Base-by-base conservation (phyloP, 2,329 filamentous ascomycete genomes). In the Fusarium tuaranense region DNA sequence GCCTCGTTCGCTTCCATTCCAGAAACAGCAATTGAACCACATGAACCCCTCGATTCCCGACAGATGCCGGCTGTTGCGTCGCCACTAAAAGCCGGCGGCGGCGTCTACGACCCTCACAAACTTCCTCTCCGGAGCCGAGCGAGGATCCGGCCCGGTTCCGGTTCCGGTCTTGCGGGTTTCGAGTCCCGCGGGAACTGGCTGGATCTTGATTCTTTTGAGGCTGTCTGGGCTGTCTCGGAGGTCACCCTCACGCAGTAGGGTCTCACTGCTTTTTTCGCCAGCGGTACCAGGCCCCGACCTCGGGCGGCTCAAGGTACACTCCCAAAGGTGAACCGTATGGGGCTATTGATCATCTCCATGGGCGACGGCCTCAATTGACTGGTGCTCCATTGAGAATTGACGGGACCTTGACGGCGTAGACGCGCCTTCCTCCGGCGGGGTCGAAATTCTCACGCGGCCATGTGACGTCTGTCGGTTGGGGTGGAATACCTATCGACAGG, bases 101-200 rank as follows among this genome's bases (percentile, higher is more conserved):
- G 65, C 65, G 70, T 27, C 16, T 10, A 25, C 16, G 18, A 34
- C 27, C 7, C 7, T 59, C 51, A 62, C 55, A 53, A 65, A 69
- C 61, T 58, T 4, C 18, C 48, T 20, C 55, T n/a, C 63, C 63
- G 72, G 69, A 67, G 46, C 62, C 62, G 48, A 38, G 48, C 36
- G 48, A 38, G 41, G 63, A 46, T 59, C 71, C 71, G 73, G 71
- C 59, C 77, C 77, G 77, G 76, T 78, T 72, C 75, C 75, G 75
- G 75, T 77, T 76, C 70, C 60, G 65, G 65, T 39, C 60, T 53
- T 53, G 22, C 65, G 51, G 60, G 32, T 14, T 63, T 34, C 44
- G 5, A 66, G 63, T 69, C 65, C 62, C 68, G 41, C 41, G 41
- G 41, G 69, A 66, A 18, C 6, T 30, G 13, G 16, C 13, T 41